Evolutionary conservation across 768 basidiomycete species (phyloP).

Genomic region (Candolleomyces efflorescens): DNA sequence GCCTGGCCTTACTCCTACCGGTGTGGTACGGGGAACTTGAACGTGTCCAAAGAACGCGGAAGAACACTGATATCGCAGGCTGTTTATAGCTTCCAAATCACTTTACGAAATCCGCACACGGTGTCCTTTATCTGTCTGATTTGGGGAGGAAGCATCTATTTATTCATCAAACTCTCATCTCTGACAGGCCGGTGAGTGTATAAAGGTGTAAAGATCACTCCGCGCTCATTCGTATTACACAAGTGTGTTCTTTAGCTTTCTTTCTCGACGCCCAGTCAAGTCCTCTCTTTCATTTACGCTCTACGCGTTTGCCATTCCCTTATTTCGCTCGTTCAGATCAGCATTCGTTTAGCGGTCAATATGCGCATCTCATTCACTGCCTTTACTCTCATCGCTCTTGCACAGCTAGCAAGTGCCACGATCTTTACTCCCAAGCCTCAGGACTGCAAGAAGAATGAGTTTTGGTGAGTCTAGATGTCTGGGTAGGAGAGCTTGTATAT

Average conservation of each 20-base stretch:
- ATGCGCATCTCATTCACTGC: slow-evolving; percentile 6
- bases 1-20: not conserved
- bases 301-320: slow-evolving; percentile 3
- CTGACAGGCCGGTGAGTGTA: slow-evolving; percentile 3
- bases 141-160: not conserved
- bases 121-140: not conserved
- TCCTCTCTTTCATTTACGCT: slow-evolving; percentile 6
- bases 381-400: slow-evolving; percentile 3
- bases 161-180: not conserved
- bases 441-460: slow-evolving; percentile 24
- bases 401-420: slow-evolving; percentile 5
- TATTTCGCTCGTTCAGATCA: not conserved
- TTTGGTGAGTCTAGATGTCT: slow-evolving; percentile 19
- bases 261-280: not conserved
- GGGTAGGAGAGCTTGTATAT: not conserved
- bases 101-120: too few species aligned
- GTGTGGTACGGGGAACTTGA: not conserved
- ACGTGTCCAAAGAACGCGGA: too few species aligned
- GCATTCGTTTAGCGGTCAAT: not conserved
- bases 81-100: too few species aligned
- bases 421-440: slow-evolving; percentile 1
- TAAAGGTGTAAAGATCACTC: not conserved
- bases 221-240: not conserved
- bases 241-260: not conserved
- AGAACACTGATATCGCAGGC: too few species aligned